A percentile compares a stretch with the other conserved stretches of the same genome.
phyloP scores from a whole-genome alignment of 78 protist species.

The Creolimax fragrantissima region DNA sequence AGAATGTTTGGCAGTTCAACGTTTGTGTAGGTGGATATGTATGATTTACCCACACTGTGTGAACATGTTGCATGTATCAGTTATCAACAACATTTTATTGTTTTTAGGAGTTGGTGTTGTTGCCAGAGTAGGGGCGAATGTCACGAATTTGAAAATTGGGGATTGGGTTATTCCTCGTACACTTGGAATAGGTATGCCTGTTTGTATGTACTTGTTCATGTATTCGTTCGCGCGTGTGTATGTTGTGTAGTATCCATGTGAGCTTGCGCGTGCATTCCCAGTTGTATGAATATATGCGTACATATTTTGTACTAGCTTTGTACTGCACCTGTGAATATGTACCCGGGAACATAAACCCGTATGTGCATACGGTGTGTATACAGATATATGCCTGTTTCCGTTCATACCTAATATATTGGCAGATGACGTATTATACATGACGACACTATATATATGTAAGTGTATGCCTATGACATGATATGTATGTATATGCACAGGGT shows the following conservation, averaged over 20 bases:
- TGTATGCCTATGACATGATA: background rate
- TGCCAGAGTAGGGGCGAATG: conserved; percentile 57
- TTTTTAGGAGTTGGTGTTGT: conserved; percentile 54
- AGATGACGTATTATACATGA: background rate
- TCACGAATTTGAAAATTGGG: conserved; percentile 35
- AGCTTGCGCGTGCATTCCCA: background rate
- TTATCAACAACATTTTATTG: background rate
- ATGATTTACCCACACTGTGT: too few species aligned
- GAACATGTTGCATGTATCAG: too few species aligned
- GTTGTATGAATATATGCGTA: background rate
- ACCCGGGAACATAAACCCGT: background rate
- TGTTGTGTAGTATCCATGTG: background rate
- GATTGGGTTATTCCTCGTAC: conserved; percentile 55
- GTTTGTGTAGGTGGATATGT: background rate
- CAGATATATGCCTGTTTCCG: background rate
- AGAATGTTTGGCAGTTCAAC: too few species aligned
- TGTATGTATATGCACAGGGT: background rate
- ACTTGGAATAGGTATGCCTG: background rate
- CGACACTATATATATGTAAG: background rate
- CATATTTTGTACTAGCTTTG: too few species aligned
- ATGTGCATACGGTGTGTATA: background rate
- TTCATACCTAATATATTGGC: background rate
- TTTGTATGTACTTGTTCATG: background rate
- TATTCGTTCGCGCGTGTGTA: background rate
- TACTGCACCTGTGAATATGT: background rate